These are phyloP conservation scores for Clonostachys byssicola DNA, from an alignment of 2,329 filamentous ascomycete species.

Conservation along the genomic window DNA sequence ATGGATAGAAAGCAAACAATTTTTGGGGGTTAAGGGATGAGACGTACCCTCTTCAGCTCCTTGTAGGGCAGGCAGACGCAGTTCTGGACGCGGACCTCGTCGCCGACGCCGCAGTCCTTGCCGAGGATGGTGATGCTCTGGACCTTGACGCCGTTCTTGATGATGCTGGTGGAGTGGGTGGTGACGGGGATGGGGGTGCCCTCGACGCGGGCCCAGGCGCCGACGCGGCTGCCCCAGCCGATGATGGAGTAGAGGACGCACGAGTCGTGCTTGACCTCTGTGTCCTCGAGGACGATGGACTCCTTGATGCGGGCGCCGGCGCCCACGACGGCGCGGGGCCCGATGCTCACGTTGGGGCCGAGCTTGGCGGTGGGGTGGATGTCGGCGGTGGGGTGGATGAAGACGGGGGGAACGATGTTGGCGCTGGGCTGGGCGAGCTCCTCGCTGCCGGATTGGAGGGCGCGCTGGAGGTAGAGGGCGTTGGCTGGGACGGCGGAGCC, in stretches of 20 bases:
- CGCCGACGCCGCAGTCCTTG: slow-evolving; percentile 91
- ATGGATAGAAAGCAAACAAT: background rate
- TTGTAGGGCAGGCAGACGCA: slow-evolving; percentile 97
- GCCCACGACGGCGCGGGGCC: slow-evolving; percentile 80
- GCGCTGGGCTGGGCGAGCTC: slow-evolving; percentile 82
- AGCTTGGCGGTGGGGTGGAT: slow-evolving; percentile 96
- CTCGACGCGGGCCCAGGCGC: slow-evolving; percentile 97
- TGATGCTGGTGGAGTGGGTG: slow-evolving; percentile 88
- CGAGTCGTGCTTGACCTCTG: slow-evolving; percentile 93
- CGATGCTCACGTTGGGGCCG: slow-evolving; percentile 93
- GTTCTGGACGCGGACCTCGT: slow-evolving; percentile 95
- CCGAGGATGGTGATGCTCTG: slow-evolving; percentile 97
- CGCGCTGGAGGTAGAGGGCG: slow-evolving; percentile 92
- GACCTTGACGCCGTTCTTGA: slow-evolving; percentile 98
- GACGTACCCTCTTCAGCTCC: slow-evolving; percentile 87
- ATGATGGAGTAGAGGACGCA: slow-evolving; percentile 95
- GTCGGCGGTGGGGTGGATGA: slow-evolving; percentile 86
- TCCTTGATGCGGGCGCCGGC: slow-evolving; percentile 92
- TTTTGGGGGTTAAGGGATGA: background rate
- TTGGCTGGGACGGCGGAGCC: slow-evolving; percentile 96
- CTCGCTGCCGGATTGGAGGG: slow-evolving; percentile 71
- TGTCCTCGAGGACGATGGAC: slow-evolving; percentile 90
- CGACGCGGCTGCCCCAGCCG: slow-evolving; percentile 92
- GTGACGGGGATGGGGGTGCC: slow-evolving; percentile 84
- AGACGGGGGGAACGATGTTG: slow-evolving; percentile 88